Percentiles rank a stretch among this genome's conserved stretches.
These are phyloP conservation scores for Ascochyta lentis DNA, from an alignment of 2,329 filamentous ascomycete genomes.

Conservation along the genomic window DNA sequence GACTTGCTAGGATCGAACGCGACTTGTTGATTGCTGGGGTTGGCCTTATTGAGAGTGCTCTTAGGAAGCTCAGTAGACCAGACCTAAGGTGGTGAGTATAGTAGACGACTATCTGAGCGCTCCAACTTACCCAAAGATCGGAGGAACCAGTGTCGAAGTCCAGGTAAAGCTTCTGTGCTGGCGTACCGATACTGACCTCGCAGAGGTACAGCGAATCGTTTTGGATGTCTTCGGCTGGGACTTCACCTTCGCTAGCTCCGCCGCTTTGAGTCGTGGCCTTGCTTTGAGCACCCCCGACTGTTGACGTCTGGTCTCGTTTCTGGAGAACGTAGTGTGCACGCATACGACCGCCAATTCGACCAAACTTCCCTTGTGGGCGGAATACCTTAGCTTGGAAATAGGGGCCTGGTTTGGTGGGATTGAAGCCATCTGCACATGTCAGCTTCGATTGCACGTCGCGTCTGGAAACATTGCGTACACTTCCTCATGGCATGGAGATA, in stretches of 20 bases:
- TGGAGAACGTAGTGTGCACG: constrained; percentile 27
- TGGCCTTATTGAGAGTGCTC: constrained; percentile 52
- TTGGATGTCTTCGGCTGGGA: constrained; percentile 66
- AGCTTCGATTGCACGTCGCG: background rate
- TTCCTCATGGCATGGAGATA: constrained; percentile 30
- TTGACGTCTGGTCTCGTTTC: constrained; percentile 19
- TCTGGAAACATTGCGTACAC: constrained; percentile 8
- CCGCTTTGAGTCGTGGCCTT: constrained; percentile 6
- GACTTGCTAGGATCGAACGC: constrained; percentile 69
- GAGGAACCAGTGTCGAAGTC: constrained; percentile 76
- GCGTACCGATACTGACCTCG: constrained; percentile 69
- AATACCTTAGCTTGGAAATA: constrained; percentile 34
- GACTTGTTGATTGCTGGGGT: constrained; percentile 49
- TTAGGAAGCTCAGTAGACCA: constrained; percentile 66
- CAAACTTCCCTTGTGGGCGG: constrained; percentile 30
- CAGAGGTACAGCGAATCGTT: constrained; percentile 72
- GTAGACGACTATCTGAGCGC: background rate
- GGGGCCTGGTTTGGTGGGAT: constrained; percentile 33
- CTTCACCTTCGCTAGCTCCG: constrained; percentile 20
- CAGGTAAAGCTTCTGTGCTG: constrained; percentile 64
- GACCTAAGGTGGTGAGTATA: constrained; percentile 58
- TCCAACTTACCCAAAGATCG: constrained; percentile 65
- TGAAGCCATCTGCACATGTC: constrained; percentile 26
- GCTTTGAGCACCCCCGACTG: constrained; percentile 1
- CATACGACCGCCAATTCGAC: constrained; percentile 29